Percentiles rank a stretch among this genome's conserved stretches.
Conservation (phyloP, 805 yeast genomes). For the Candida piceae region DNA sequence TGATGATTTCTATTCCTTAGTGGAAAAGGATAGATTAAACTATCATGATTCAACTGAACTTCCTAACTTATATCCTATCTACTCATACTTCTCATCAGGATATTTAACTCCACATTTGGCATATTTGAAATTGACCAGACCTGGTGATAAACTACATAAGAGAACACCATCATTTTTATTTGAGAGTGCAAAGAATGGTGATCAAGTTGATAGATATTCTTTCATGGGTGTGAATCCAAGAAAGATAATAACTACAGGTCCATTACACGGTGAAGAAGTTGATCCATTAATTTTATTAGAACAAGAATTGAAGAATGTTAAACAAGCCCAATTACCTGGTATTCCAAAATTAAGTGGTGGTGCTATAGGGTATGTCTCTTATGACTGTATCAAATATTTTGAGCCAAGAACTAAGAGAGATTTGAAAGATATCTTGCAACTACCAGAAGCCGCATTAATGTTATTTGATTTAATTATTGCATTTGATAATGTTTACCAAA, state of each 20-base stretch:
- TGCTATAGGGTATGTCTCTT: slow-evolving; percentile 92
- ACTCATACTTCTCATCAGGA: slow-evolving; percentile 66
- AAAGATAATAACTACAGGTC: slow-evolving; percentile 80
- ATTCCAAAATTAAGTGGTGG: slow-evolving; percentile 88
- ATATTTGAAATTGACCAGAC: slow-evolving; percentile 73
- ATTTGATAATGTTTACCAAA: slow-evolving; percentile 89
- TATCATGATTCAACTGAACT: slow-evolving; percentile 14
- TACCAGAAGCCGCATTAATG: slow-evolving; percentile 94
- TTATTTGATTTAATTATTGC: slow-evolving; percentile 85
- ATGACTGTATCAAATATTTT: slow-evolving; percentile 94
- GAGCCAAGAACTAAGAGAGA: slow-evolving; percentile 84
- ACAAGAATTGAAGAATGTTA: slow-evolving; percentile 57
- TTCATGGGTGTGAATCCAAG: slow-evolving; percentile 86
- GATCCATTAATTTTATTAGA: slow-evolving; percentile 82
- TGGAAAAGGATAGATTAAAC: slow-evolving; percentile 31
- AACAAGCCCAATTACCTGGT: slow-evolving; percentile 76
- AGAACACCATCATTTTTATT: slow-evolving; percentile 71
- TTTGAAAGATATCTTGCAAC: slow-evolving; percentile 69
- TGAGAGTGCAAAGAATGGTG: slow-evolving; percentile 88
- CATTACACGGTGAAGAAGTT: slow-evolving; percentile 51
- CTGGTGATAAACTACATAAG: slow-evolving; percentile 44
- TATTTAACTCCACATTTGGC: slow-evolving; percentile 88
- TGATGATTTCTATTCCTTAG: slow-evolving; percentile 38
- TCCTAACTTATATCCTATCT: slow-evolving; percentile 79
- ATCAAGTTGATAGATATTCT: slow-evolving; percentile 83